Evolutionary conservation across 768 basidiomycete genomes (phyloP).

Genomic region (Lactarius trivialis): DNA sequence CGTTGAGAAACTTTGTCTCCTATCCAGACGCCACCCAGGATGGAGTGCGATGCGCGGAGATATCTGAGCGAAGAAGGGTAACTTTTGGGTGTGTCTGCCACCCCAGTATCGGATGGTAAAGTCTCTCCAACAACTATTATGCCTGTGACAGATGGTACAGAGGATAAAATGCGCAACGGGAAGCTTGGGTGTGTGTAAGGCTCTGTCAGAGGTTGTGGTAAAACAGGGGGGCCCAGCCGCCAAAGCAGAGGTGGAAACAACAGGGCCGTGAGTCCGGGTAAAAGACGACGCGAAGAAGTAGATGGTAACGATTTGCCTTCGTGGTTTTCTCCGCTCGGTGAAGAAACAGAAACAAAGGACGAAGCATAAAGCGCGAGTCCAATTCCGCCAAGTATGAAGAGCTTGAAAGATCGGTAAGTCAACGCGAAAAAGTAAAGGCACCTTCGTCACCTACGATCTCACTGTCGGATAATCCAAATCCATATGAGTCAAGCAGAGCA

Average conservation of each 20-base stretch:
- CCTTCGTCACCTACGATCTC: constrained; percentile 17
- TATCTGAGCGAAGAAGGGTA: constrained; percentile 34
- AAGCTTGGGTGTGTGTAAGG: constrained; percentile 47
- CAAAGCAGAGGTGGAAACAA: constrained; percentile 34
- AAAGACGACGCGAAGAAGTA: constrained; percentile 5
- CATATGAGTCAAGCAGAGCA: constrained; percentile 5
- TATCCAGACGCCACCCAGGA: constrained; percentile 75
- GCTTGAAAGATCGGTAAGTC: constrained; percentile 6
- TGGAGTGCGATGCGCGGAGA: constrained; percentile 48
- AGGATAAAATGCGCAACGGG: constrained; percentile 60
- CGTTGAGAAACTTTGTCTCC: constrained; percentile 38
- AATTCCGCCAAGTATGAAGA: constrained; percentile 20
- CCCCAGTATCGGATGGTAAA: constrained; percentile 32
- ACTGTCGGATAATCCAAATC: constrained; percentile 19
- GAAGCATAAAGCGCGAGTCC: constrained; percentile 19
- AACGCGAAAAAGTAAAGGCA: constrained; percentile 3
- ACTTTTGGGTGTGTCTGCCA: constrained; percentile 12
- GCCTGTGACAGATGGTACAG: constrained; percentile 69
- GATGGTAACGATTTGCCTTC: background rate
- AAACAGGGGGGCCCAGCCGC: constrained; percentile 39
- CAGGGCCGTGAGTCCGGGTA: constrained; percentile 30
- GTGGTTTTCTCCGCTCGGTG: background rate
- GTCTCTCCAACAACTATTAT: constrained; percentile 77
- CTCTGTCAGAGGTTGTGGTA: constrained; percentile 45
- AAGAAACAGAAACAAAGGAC: background rate